phyloP scores from a whole-genome alignment of 495 filamentous ascomycete genomes.

The Opeltia flavorubescens region DNA sequence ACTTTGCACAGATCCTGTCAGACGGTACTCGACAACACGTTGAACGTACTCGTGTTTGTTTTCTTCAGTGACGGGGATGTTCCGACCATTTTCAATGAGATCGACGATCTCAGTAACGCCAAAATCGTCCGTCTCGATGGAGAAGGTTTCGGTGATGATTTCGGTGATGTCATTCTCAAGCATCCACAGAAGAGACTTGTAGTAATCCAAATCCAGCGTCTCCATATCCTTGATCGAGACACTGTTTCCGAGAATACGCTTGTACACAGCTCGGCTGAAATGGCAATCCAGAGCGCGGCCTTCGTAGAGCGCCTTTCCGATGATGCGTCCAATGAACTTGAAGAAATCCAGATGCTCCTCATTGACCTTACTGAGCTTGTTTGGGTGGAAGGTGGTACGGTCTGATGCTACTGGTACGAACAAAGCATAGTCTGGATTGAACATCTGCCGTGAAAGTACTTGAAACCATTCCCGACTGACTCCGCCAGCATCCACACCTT shows the following conservation, averaged over 20 bases:
- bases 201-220: conserved; percentile 94
- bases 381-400: conserved; percentile 96
- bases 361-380: conserved; percentile 83
- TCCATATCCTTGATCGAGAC: conserved; percentile 99
- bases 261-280: conserved; percentile 97
- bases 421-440: conserved; percentile 93
- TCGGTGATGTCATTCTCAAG: conserved; percentile 98
- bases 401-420: conserved; percentile 97
- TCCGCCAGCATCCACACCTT: conserved; percentile 94
- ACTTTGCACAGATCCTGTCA: conserved; percentile 79
- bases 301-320: conserved; percentile 97
- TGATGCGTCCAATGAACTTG: conserved; percentile 97
- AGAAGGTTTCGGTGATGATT: conserved; percentile 94
- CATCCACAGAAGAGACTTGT: conserved; percentile 99
- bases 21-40: conserved; percentile 81
- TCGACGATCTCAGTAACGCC: conserved; percentile 79
- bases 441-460: conserved; percentile 94
- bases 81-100: conserved; percentile 71
- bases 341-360: conserved; percentile 95
- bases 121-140: conserved; percentile 83
- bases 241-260: conserved; percentile 82
- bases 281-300: conserved; percentile 93
- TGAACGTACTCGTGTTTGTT: conserved; percentile 98
- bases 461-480: conserved; percentile 99
- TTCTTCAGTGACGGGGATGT: conserved; percentile 88